These are phyloP conservation scores for Pichia exigua DNA, from an alignment of 805 yeast genomes.

Conservation along the genomic window DNA sequence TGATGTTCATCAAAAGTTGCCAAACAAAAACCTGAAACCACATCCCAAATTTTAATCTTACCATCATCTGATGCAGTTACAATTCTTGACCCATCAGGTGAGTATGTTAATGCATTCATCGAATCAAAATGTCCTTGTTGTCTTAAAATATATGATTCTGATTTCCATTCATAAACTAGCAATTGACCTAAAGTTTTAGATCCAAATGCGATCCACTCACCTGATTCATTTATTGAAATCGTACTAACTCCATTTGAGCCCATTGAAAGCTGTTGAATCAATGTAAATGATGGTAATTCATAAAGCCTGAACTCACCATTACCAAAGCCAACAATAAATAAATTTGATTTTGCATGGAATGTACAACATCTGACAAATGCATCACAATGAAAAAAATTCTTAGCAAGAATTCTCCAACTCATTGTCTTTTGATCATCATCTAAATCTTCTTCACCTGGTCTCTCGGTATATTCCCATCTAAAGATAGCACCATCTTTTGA, in stretches of 20 bases:
- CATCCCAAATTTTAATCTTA: constrained; percentile 94
- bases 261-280: constrained; percentile 83
- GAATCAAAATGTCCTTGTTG: constrained; percentile 98
- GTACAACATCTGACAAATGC: constrained; percentile 72
- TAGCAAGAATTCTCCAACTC: constrained; percentile 79
- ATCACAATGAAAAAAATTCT: constrained; percentile 67
- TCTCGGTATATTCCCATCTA: constrained; percentile 77
- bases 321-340: constrained; percentile 81
- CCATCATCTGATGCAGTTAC: constrained; percentile 97
- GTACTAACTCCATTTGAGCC: constrained; percentile 86
- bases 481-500: constrained; percentile 94
- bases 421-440: constrained; percentile 37
- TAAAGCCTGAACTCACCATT: constrained; percentile 88
- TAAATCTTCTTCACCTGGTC: constrained; percentile 40
- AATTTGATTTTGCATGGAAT: constrained; percentile 64
- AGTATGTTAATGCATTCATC: constrained; percentile 72
- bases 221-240: constrained; percentile 69
- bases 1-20: constrained; percentile 89
- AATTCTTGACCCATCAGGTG: constrained; percentile 89
- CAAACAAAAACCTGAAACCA: constrained; percentile 83
- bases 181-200: constrained; percentile 87
- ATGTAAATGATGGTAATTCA: constrained; percentile 72
- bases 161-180: constrained; percentile 97
- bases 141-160: constrained; percentile 87
- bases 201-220: constrained; percentile 97